Evolutionary conservation across 768 basidiomycete species (phyloP), one percentile per base, ranked within the genome.

Genomic region (Suillus luteus): DNA sequence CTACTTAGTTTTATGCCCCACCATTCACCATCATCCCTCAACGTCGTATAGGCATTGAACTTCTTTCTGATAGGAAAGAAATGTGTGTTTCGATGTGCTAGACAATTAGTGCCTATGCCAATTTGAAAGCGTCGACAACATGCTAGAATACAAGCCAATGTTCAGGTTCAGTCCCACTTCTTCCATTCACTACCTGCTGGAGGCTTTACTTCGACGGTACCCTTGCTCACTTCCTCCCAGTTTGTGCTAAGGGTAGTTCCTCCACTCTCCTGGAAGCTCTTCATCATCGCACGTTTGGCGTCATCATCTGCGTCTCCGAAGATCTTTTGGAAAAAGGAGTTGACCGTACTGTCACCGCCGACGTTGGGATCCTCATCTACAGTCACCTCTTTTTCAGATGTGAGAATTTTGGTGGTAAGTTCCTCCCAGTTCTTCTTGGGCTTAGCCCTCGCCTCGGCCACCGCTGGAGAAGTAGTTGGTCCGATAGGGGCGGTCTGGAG

Each of bases 241-340:
- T 97, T 94, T 0, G 96, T 99, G 78, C 93, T 95, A 46, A 99
- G 80, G 0, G 94, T 90, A 10, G 97, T 99, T 9, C 97, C 97
- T 8, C 95, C 95, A 68, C 92, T 94, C 80, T 99, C 96, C 65
- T 84, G 82, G 75, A 93, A 98, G 72, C 93, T 96, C 84, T 99
- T 99, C 88, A 98, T 88, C 95, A 99, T 99, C 3, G 97, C 97
- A 43, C 89, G 85, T 70, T 83, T 87, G 15, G 96, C 93, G 70
- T 99, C 93, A 0, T 95, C 92, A 68, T 97, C 95, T 31, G 96
- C 92, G 73, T 92, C 92, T 7, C 84, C 82, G 71, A 91, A 99
- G 66, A 99, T 86, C 79, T 93, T 91, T 72, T 92, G 91, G 86
- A 96, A 96, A 79, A 96, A 93, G 35, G 81, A 71, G 76, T 98